Base-by-base conservation (phyloP, 495 filamentous ascomycete species). In the Aspergillus egyptiacus region DNA sequence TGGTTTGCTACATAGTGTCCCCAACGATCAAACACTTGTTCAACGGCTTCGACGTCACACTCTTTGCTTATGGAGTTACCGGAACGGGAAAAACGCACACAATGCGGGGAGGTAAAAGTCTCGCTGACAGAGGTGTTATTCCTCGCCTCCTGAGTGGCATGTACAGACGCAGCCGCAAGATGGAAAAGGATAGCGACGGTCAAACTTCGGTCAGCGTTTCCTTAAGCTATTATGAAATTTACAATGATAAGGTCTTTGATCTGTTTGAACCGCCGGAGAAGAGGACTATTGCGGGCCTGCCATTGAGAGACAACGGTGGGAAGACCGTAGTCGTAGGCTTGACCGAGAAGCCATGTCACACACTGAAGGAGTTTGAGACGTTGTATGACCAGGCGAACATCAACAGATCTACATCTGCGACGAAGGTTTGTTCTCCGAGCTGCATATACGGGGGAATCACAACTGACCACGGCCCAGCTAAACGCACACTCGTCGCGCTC, bases 11-110 rank as follows among this genome's bases (percentile, higher is more conserved):
- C 1, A 41, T 47, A 86, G 83, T 88, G n/a, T 67, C 81, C 3
- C 82, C 85, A 0, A 85, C 87, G 28, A 72, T 95, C 27, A 96
- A 95, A 57, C 84, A 95, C 46, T 80, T 98, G 5, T 96, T 98
- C 71, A 84, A 88, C 63, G 93, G 93, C 43, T 83, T 89, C 55
- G 93, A 98, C 65, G 83, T 95, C 20, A 96, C 90, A 2, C 77
- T 97, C 41, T 98, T 98, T 61, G 91, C 93, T 31, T 96, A 98
- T 58, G 93, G 93, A 31, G 87, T 91, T 17, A 97, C 93, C 1
- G 93, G 93, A 18, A 95, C 89, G 0, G 93, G 93, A 18, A 98
- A 98, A 68, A 98, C 93, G 41, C 88, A 96, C 70, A 98, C 93
- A 1, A 98, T 98, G 93, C 83, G 93, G 49, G 93, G 93, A 46